phyloP scores from a whole-genome alignment of 345 rosid species.

The Erodium maritimum region DNA sequence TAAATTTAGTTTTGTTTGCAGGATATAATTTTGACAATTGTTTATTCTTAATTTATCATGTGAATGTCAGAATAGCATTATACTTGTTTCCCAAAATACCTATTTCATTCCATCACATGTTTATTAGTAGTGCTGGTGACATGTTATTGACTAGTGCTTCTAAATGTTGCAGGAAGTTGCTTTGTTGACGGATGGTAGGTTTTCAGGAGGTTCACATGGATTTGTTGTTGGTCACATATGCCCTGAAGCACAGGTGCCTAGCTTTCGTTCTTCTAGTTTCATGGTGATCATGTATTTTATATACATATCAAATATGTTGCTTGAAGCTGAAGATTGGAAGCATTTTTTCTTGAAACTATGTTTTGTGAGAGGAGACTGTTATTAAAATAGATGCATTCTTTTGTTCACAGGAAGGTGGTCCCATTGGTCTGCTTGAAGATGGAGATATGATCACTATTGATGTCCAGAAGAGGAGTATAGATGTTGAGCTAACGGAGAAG shows the following conservation, averaged over 20 bases:
- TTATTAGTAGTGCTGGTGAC: too few relatives aligned
- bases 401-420: slow-evolving; percentile 80
- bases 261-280: too few relatives aligned
- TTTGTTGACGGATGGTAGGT: slow-evolving; percentile 87
- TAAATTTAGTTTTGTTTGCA: slow-evolving; percentile 4
- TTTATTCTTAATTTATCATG: background rate
- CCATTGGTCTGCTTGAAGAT: slow-evolving; percentile 66
- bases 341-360: too few relatives aligned
- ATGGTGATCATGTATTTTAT: too few relatives aligned
- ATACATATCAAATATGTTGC: too few relatives aligned
- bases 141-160: too few relatives aligned
- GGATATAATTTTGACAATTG: background rate
- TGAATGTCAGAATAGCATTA: background rate
- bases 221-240: slow-evolving; percentile 95
- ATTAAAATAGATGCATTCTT: background rate
- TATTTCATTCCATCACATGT: too few relatives aligned
- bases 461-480: slow-evolving; percentile 61
- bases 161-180: slow-evolving; percentile 71
- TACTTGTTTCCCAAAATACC: background rate
- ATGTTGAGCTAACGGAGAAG: slow-evolving; percentile 39
- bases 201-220: slow-evolving; percentile 98
- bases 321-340: too few relatives aligned
- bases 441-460: slow-evolving; percentile 74
- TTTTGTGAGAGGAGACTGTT: too few relatives aligned
- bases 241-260: slow-evolving; percentile 92